Evolutionary conservation across 352 stramenopile species (phyloP).

Genomic region (Phytophthora rubi): DNA sequence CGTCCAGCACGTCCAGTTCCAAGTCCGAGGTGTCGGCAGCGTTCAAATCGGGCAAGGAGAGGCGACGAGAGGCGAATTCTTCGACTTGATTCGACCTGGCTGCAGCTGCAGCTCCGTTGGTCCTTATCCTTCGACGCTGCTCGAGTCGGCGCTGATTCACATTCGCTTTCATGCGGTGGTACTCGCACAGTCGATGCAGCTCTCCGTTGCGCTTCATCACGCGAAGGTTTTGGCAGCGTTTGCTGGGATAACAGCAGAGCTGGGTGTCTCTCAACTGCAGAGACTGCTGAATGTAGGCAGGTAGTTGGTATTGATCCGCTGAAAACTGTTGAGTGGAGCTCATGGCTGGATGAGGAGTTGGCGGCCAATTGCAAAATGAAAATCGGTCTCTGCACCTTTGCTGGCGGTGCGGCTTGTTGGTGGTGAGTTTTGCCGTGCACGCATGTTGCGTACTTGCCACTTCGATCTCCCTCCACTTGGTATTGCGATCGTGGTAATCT

Average conservation of each 20-base stretch:
- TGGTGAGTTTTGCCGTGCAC: conserved; percentile 6
- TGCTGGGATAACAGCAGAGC: conserved; percentile 48
- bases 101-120: conserved; percentile 33
- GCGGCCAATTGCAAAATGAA: conserved; percentile 17
- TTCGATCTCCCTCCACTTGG: neutral
- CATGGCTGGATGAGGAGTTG: conserved; percentile 17
- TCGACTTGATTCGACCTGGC: neutral
- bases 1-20: conserved; percentile 32
- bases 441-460: neutral
- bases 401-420: conserved; percentile 2
- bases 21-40: conserved; percentile 2
- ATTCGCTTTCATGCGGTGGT: conserved; percentile 29
- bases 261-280: conserved; percentile 11
- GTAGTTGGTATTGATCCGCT: conserved; percentile 5
- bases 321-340: conserved; percentile 18
- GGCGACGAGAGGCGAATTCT: conserved; percentile 31
- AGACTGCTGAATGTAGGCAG: conserved; percentile 16
- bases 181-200: conserved; percentile 39
- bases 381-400: neutral
- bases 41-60: conserved; percentile 27
- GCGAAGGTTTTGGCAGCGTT: conserved; percentile 45
- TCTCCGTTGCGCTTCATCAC: conserved; percentile 54
- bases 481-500: neutral
- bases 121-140: conserved; percentile 15
- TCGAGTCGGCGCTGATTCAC: conserved; percentile 33